Base-by-base conservation (phyloP, 495 filamentous ascomycete species). In the Parmelia sp. region DNA sequence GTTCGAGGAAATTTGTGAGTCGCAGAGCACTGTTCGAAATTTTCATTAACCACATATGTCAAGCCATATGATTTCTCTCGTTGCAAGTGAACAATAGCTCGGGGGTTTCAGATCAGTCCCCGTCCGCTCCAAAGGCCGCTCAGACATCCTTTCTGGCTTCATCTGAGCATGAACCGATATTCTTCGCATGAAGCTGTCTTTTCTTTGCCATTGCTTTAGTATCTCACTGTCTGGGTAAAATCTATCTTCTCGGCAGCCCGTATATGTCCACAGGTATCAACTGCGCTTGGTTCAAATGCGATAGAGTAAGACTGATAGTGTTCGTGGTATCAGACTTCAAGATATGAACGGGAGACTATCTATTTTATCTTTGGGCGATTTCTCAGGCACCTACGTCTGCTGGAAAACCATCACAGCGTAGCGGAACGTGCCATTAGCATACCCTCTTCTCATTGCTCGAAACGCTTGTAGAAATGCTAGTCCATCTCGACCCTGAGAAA, bases 381-480 rank as follows among this genome's bases (percentile, higher is more conserved):
- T 17, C 5, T 19, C 25, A 23, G 49, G 4, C 9, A 33, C 8
- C 21, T 23, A 44, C n/a, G n/a, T n/a, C 31, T 83, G 84, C 69
- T 76, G 72, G 63, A 84, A 84, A 17, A 77, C 73, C 79, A 84
- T 82, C 29, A 85, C 79, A 23, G 80, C 81, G 68, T 84, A 85
- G 37, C 79, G 71, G 67, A 85, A 85, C 15, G 75, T 81, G 12
- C 79, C 81, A 57, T 84, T 83, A 17, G 80, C 77, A 64, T 83
- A 85, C 1, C 82, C 82, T 65, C 82, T 74, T 63, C 82, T 74
- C 82, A 85, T 85, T 8, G 82, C 82, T 29, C 81, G 74, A 68
- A 85, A 85, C 23, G 81, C 80, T 71, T 85, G 82, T 23, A 85
- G 67, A 58, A 84, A 85, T 23, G 82, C 81, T 21, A 85, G 76